phyloP scores from a whole-genome alignment of 106 monocot genomes.

The Platanthera guangdongensis region DNA sequence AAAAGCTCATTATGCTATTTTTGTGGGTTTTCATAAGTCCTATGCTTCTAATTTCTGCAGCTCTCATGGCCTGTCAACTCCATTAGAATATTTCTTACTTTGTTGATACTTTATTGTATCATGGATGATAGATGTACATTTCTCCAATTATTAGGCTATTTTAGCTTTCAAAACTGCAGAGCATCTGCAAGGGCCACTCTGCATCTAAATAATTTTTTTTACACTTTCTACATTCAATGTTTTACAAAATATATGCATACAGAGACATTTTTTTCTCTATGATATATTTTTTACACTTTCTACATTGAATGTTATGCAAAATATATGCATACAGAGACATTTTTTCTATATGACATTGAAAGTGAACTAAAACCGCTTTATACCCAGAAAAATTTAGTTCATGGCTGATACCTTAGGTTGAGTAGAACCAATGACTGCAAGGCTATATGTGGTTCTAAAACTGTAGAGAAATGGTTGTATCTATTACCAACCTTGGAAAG shows the following conservation, averaged over 20 bases:
- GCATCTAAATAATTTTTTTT: background rate
- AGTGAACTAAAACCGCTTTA: background rate
- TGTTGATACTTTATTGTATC: background rate
- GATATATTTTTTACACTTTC: background rate
- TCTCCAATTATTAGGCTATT: background rate
- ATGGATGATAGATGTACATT: background rate
- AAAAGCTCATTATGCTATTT: too few species aligned
- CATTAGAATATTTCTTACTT: background rate
- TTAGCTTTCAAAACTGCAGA: background rate
- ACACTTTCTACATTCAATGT: too few species aligned
- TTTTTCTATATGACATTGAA: background rate
- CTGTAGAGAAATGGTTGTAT: slow-evolving; percentile 12
- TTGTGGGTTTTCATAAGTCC: too few species aligned
- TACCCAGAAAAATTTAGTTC: background rate
- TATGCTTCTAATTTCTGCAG: too few species aligned
- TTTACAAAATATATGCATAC: too few species aligned
- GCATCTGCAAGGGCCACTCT: background rate
- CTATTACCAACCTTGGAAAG: slow-evolving; percentile 36
- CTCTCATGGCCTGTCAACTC: background rate
- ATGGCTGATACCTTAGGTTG: slow-evolving; percentile 43
- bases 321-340: background rate
- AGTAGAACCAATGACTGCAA: slow-evolving; percentile 49
- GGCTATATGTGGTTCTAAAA: slow-evolving; percentile 16
- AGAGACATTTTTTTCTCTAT: too few species aligned
- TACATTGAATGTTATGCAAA: background rate